Base-by-base conservation (phyloP, 768 basidiomycete genomes). In the Podaxis sp. region DNA sequence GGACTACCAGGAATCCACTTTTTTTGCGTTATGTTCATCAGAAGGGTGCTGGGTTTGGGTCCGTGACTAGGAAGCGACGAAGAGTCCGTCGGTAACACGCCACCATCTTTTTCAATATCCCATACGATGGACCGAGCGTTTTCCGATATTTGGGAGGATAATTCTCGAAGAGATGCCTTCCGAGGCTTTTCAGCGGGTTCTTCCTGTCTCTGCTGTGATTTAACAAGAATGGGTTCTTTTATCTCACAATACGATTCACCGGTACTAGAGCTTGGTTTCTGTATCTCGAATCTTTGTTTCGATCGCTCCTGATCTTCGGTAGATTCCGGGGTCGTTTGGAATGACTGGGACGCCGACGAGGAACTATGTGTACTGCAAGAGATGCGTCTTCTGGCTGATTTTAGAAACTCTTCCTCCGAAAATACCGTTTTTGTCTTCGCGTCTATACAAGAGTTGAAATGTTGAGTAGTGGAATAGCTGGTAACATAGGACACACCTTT, bases 361-460 rank as follows among this genome's bases (percentile, higher is more conserved):
- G 19, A 44, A 6, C 19, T 54, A n/a, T 38, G n/a, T n/a, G 51
- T 42, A 36, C 36, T 63, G 42, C 28, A 38, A n/a, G 38, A 53
- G 62, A n/a, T 26, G 51, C 49, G 12, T 28, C 42, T 28, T n/a
- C 30, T n/a, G 30, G 53, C 66, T 28, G 71, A 74, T 53, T 77
- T 79, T 64, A 85, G 70, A 69, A 85, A 85, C 4, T 68, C 68
- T 22, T 67, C 62, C 66, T 87, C 86, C 2, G 83, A 85, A 67
- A 86, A 86, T 26, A 52, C 60, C 36, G 39, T 65, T 61, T 49
- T 38, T 51, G 12, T 26, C 17, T 51, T 19, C 22, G 52, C 42
- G 48, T 40, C 30, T 44, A 22, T 24, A n/a, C 15, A 30, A 24
- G 26, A 40, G 30, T 38, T 30, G 28, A 30, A 30, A 7, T 30